Evolutionary conservation across 2,329 filamentous ascomycete species (phyloP).

Genomic region (Clonostachys byssicola): DNA sequence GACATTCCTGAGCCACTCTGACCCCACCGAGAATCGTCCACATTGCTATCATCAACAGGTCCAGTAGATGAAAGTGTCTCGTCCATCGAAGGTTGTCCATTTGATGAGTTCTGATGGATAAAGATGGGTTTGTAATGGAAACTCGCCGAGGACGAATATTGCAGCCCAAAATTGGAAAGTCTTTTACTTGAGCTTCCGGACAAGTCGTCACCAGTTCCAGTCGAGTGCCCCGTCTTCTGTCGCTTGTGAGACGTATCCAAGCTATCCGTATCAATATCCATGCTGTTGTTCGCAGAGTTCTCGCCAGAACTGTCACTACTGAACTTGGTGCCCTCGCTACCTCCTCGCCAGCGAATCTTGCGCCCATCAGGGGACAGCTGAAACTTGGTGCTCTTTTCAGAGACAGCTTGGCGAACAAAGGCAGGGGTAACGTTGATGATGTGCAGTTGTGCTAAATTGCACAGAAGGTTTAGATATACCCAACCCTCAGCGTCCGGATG

Average conservation of each 20-base stretch:
- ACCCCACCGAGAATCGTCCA: conserved; percentile 40
- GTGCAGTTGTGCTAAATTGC: conserved; percentile 79
- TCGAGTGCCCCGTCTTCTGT: conserved; percentile 31
- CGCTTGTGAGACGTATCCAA: conserved; percentile 37
- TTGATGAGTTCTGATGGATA: conserved; percentile 40
- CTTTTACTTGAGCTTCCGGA: conserved; percentile 29
- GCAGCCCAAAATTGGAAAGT: conserved; percentile 30
- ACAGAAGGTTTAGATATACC: conserved; percentile 78
- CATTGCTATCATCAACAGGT: conserved; percentile 40
- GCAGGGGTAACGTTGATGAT: conserved; percentile 78
- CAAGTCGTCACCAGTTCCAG: conserved; percentile 18
- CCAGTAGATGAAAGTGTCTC: conserved; percentile 45
- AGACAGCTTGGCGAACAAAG: conserved; percentile 70
- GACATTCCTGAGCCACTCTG: conserved; percentile 42
- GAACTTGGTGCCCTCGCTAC: conserved; percentile 57
- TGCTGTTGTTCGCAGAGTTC: conserved; percentile 35
- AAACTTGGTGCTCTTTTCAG: conserved; percentile 68
- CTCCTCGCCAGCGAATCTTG: conserved; percentile 77
- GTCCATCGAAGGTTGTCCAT: conserved; percentile 41
- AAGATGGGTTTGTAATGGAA: conserved; percentile 66
- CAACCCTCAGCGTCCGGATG: conserved; percentile 66
- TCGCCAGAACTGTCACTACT: conserved; percentile 59
- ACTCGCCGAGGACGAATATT: conserved; percentile 31
- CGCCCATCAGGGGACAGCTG: conserved; percentile 74
- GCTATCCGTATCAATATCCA: conserved; percentile 44